Conservation (phyloP, 106 monocot species). For the Dendrobium chrysotoxum region DNA sequence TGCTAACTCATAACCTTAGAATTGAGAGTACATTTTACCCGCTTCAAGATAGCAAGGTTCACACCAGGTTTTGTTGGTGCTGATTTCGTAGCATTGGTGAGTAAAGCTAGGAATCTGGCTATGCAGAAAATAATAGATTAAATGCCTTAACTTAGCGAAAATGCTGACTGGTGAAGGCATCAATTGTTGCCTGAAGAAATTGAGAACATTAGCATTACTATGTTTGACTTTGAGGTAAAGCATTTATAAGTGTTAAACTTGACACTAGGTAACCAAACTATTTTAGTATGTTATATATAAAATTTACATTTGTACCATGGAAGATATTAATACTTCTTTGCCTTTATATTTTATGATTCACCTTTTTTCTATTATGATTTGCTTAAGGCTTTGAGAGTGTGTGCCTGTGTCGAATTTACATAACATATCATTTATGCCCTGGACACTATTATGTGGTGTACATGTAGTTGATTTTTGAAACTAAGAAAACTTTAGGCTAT, state of each 20-base stretch:
- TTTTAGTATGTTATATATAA: not conserved
- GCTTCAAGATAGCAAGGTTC: no score
- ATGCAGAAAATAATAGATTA: conserved; percentile 74
- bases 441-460: not conserved
- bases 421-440: not conserved
- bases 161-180: conserved; percentile 57
- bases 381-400: not conserved
- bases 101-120: conserved; percentile 83
- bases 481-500: not conserved
- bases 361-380: not conserved
- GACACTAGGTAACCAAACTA: not conserved
- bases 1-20: no score
- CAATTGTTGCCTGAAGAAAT: conserved; percentile 70
- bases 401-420: not conserved
- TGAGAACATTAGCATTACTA: conserved; percentile 52
- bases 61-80: no score
- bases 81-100: no score
- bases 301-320: not conserved
- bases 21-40: no score
- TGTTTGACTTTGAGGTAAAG: conserved; percentile 87
- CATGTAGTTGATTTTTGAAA: not conserved
- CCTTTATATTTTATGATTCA: not conserved
- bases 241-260: not conserved
- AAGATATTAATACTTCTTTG: not conserved
- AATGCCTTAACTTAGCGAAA: conserved; percentile 29